Conservation (phyloP, 306 rosid genomes). For the Vigna reflexopilosa region DNA sequence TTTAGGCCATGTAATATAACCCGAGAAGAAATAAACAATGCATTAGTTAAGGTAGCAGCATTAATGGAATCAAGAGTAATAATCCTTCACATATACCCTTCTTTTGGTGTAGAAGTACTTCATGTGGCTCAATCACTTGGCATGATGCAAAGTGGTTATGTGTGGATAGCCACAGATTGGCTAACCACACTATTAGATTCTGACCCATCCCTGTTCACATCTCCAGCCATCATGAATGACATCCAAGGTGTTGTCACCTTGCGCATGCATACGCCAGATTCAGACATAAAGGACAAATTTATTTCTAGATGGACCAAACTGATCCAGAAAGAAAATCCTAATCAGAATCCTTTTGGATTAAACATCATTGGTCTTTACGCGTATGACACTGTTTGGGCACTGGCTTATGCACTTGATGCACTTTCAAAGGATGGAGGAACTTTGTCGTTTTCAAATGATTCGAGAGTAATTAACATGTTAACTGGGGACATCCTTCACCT, state of each 20-base stretch:
- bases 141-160: constrained; percentile 78
- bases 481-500: constrained; percentile 51
- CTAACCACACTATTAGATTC: constrained; percentile 65
- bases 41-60: constrained; percentile 57
- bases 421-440: constrained; percentile 60
- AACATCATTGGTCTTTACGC: constrained; percentile 66
- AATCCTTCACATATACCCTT: constrained; percentile 58
- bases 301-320: constrained; percentile 67
- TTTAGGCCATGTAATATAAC: constrained; percentile 41
- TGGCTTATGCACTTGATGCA: constrained; percentile 71
- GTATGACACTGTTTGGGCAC: constrained; percentile 79
- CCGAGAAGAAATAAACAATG: constrained; percentile 53
- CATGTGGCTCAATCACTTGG: constrained; percentile 59
- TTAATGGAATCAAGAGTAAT: constrained; percentile 70
- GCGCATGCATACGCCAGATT: constrained; percentile 66
- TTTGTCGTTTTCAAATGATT: constrained; percentile 64
- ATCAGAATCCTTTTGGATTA: constrained; percentile 51
- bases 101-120: constrained; percentile 57
- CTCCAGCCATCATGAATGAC: constrained; percentile 50
- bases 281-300: constrained; percentile 56
- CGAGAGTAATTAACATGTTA: constrained; percentile 43
- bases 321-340: constrained; percentile 40
- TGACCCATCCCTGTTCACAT: constrained; percentile 37
- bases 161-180: constrained; percentile 84
- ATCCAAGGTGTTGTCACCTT: constrained; percentile 75